Percentiles rank a stretch among this genome's conserved stretches.
phyloP scores from a whole-genome alignment of 331 rosid species.

The Dryas integrifolia region DNA sequence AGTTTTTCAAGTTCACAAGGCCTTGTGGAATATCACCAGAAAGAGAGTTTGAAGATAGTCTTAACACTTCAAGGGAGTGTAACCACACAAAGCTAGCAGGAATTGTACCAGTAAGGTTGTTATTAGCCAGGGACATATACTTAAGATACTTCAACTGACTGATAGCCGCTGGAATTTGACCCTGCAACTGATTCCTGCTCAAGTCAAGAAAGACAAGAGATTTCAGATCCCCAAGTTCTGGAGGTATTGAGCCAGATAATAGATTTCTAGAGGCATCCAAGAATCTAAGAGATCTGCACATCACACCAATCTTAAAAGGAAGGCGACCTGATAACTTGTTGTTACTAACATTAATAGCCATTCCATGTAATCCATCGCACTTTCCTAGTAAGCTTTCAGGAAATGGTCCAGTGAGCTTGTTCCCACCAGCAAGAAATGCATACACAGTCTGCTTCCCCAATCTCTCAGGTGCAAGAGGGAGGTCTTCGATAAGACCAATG shows the following conservation, averaged over 20 bases:
- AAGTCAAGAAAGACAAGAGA: slow-evolving; percentile 41
- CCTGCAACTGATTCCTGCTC: slow-evolving; percentile 39
- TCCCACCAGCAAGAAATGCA: slow-evolving; percentile 40
- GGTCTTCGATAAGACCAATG: slow-evolving; percentile 30
- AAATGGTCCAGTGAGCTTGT: slow-evolving; percentile 33
- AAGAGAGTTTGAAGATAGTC: slow-evolving; percentile 38
- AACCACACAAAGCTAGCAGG: slow-evolving; percentile 35
- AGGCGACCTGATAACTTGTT: slow-evolving; percentile 32
- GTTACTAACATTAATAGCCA: slow-evolving; percentile 34
- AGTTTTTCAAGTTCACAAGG: slow-evolving; percentile 32
- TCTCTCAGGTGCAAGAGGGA: slow-evolving; percentile 25
- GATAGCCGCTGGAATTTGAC: slow-evolving; percentile 33
- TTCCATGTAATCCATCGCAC: slow-evolving; percentile 31
- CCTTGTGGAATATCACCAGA: slow-evolving; percentile 41
- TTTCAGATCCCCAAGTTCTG: slow-evolving; percentile 31
- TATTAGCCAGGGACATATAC: slow-evolving; percentile 40
- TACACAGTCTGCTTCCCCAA: slow-evolving; percentile 22
- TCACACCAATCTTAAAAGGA: slow-evolving; percentile 27
- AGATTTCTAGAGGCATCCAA: slow-evolving; percentile 40
- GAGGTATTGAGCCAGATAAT: slow-evolving; percentile 34
- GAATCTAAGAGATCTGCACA: slow-evolving; percentile 35
- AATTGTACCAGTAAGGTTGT: slow-evolving; percentile 39
- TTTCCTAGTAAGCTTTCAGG: slow-evolving; percentile 26
- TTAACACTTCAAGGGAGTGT: slow-evolving; percentile 35
- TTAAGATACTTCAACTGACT: slow-evolving; percentile 35